A percentile compares a stretch with the other conserved stretches of the same genome.
These are phyloP conservation scores for Filobasidium floriforme DNA, from an alignment of 768 basidiomycete species.

Conservation along the genomic window DNA sequence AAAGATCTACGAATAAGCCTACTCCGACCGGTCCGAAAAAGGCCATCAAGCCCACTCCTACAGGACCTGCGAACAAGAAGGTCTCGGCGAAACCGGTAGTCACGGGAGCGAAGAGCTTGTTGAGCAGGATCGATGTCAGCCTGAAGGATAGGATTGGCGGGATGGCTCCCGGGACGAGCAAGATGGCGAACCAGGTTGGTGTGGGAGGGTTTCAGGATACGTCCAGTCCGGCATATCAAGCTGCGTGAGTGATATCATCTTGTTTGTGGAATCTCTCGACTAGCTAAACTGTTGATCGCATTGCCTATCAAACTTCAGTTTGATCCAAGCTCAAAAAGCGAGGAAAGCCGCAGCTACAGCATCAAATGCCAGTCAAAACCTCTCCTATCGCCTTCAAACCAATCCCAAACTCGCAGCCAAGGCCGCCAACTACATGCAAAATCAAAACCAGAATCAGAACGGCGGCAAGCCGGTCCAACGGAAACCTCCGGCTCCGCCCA, in stretches of 20 bases:
- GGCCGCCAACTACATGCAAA: background rate
- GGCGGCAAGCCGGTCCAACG: background rate
- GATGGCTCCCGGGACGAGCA: background rate
- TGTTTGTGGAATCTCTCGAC: too few species aligned
- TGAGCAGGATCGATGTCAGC: slow-evolving; percentile 16
- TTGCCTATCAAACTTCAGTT: background rate
- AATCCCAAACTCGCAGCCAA: background rate
- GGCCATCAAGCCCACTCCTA: background rate
- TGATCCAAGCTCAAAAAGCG: background rate
- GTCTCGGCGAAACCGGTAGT: background rate
- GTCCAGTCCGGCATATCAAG: slow-evolving; percentile 4
- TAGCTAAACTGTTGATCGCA: background rate
- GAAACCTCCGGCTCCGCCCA: background rate
- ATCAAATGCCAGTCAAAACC: background rate
- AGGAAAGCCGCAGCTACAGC: slow-evolving; percentile 1
- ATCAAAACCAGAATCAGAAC: background rate
- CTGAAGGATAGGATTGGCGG: slow-evolving; percentile 16
- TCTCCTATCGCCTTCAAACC: background rate
- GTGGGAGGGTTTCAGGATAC: background rate
- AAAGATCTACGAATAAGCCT: background rate
- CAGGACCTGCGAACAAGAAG: background rate
- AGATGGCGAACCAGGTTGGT: background rate
- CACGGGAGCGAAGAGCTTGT: slow-evolving; percentile 10
- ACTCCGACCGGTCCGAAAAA: background rate
- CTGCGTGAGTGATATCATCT: background rate